These are phyloP conservation scores for Geosmithia putterillii DNA, from an alignment of 2,329 filamentous ascomycete species.

Conservation along the genomic window DNA sequence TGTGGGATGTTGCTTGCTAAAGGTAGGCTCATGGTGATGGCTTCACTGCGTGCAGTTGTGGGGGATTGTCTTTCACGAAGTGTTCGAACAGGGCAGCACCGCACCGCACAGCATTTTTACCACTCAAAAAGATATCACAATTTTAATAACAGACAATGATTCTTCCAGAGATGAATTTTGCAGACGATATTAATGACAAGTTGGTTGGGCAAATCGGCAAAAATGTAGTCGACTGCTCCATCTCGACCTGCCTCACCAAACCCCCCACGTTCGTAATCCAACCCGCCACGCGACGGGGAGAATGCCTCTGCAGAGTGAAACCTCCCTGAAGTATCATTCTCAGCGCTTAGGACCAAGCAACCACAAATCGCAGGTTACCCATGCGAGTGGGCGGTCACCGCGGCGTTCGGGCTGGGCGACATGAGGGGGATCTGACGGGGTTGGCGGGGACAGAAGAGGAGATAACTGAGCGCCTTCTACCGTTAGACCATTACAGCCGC, in stretches of 20 bases:
- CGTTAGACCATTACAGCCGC: constrained; percentile 52
- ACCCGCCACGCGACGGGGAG: constrained; percentile 59
- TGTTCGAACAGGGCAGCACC: not conserved
- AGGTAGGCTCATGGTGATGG: constrained; percentile 4
- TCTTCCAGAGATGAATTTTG: not conserved
- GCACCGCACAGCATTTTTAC: not conserved
- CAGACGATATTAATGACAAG: not conserved
- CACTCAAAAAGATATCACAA: not conserved
- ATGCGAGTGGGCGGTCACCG: constrained; percentile 53
- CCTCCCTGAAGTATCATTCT: constrained; percentile 59
- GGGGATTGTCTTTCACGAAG: no score
- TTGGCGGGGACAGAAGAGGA: constrained; percentile 37
- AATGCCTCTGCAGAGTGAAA: constrained; percentile 60
- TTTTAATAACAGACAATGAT: not conserved
- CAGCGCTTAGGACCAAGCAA: constrained; percentile 50
- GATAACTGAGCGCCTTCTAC: constrained; percentile 42
- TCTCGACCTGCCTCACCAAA: constrained; percentile 38
- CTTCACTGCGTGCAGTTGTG: constrained; percentile 4
- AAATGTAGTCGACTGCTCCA: constrained; percentile 36
- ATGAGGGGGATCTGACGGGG: constrained; percentile 40
- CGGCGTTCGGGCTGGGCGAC: constrained; percentile 58
- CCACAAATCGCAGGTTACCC: constrained; percentile 55
- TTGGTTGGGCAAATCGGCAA: constrained; percentile 15
- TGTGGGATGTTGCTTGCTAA: no score
- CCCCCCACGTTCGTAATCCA: constrained; percentile 54